Evolutionary conservation across 129 eudicot species (phyloP).

Genomic region (Rutidosis leptorrhynchoides): DNA sequence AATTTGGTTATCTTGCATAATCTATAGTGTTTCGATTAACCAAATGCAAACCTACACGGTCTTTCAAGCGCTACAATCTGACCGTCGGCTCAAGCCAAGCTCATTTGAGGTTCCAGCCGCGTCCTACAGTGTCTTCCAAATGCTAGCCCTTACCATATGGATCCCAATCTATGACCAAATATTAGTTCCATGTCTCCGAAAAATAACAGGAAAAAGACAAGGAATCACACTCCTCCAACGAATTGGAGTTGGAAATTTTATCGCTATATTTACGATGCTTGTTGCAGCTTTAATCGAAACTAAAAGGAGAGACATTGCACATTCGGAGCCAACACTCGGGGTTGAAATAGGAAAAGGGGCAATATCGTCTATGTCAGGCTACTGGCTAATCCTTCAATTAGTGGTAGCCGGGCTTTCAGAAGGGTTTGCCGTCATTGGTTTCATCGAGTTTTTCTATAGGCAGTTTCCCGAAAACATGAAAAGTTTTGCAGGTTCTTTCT

Average conservation of each 20-base stretch:
- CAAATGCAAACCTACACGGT: constrained; percentile 46
- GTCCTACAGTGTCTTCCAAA: constrained; percentile 48
- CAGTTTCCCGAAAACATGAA: constrained; percentile 61
- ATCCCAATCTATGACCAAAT: constrained; percentile 56
- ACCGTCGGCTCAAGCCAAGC: constrained; percentile 37
- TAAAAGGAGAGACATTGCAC: constrained; percentile 43
- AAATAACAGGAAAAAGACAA: constrained; percentile 42
- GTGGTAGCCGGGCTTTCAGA: constrained; percentile 50
- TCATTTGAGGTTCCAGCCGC: constrained; percentile 58
- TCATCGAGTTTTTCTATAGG: constrained; percentile 47
- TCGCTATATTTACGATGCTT: constrained; percentile 41
- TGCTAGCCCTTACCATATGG: constrained; percentile 59
- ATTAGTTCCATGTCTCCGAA: constrained; percentile 50
- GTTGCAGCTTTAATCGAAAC: constrained; percentile 45
- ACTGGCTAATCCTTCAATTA: constrained; percentile 42
- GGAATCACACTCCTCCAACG: constrained; percentile 66
- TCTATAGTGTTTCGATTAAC: constrained; percentile 40
- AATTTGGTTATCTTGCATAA: constrained; percentile 48
- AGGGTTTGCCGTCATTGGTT: constrained; percentile 42
- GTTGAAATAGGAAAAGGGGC: constrained; percentile 40
- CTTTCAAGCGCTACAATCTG: constrained; percentile 59
- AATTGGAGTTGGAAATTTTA: constrained; percentile 50
- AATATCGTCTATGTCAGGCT: constrained; percentile 51
- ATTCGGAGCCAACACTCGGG: constrained; percentile 42
- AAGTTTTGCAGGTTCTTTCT: constrained; percentile 45